Conservation (phyloP, 371 early-diverging fungal genomes). For the Apophysomyces variabilis region DNA sequence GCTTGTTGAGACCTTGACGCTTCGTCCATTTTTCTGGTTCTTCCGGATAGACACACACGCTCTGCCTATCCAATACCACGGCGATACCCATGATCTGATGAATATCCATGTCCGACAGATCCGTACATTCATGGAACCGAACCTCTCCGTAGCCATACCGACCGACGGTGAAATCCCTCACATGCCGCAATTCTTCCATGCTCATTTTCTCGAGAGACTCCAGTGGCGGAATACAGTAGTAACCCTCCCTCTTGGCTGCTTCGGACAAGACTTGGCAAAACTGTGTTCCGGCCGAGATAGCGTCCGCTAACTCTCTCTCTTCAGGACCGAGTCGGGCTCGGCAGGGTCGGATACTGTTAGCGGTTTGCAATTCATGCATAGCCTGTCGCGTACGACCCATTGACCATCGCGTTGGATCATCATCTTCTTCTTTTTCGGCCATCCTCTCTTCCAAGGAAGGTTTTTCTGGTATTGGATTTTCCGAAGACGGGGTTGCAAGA, state of each 20-base stretch:
- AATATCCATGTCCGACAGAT: conserved; percentile 70
- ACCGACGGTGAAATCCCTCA: conserved; percentile 78
- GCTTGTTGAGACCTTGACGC: conserved; percentile 88
- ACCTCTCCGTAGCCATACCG: conserved; percentile 79
- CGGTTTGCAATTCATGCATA: no score
- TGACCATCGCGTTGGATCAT: no score
- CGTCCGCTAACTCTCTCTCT: not conserved
- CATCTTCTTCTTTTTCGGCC: no score
- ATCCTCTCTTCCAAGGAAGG: no score
- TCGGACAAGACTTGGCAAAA: not conserved
- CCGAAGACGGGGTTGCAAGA: conserved; percentile 1
- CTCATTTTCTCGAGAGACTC: conserved; percentile 54
- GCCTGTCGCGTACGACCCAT: no score
- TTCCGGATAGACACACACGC: conserved; percentile 84
- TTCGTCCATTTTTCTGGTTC: conserved; percentile 75
- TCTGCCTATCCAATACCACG: conserved; percentile 72
- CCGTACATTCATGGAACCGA: conserved; percentile 78
- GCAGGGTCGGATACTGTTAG: no score
- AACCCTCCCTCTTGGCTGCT: conserved; percentile 24
- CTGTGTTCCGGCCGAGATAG: not conserved
- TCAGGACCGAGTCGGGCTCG: not conserved
- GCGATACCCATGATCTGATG: conserved; percentile 82
- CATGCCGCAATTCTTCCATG: conserved; percentile 68
- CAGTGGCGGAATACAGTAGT: conserved; percentile 42
- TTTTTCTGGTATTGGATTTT: not conserved